These are phyloP conservation scores for Pestalotiopsis fici DNA, from an alignment of 2,329 filamentous ascomycete species.

Conservation along the genomic window DNA sequence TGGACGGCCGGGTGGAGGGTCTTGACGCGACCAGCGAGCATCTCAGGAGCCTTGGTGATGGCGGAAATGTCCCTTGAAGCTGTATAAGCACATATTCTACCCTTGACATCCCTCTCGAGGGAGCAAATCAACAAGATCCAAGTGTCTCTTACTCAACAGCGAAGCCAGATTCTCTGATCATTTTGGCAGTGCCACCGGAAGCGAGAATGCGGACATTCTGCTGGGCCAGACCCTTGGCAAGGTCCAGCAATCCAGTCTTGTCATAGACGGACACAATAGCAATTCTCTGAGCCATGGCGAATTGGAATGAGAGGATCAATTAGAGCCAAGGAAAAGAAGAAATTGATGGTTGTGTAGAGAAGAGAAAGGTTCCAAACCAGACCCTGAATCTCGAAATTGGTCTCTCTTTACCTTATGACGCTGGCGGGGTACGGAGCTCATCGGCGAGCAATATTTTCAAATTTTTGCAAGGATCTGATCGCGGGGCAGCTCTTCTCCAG, in stretches of 20 bases:
- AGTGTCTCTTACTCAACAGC: conserved; percentile 72
- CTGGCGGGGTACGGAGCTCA: conserved; percentile 8
- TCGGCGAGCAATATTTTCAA: conserved; percentile 3
- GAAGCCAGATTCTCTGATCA: conserved; percentile 96
- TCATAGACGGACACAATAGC: conserved; percentile 98
- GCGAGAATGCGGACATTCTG: conserved; percentile 91
- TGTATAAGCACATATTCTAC: neutral
- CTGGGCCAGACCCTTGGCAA: conserved; percentile 87
- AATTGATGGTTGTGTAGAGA: neutral
- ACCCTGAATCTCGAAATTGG: neutral
- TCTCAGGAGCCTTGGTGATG: conserved; percentile 96
- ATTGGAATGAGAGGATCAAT: neutral
- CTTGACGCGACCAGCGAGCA: conserved; percentile 80
- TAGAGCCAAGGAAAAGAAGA: neutral
- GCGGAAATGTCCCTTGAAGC: conserved; percentile 82
- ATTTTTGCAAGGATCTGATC: conserved; percentile 3
- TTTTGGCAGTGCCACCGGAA: conserved; percentile 90
- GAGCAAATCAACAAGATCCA: neutral
- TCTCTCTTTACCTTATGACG: neutral
- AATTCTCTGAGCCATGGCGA: conserved; percentile 53
- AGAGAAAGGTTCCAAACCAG: neutral
- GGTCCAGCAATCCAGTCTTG: conserved; percentile 93
- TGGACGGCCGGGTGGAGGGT: conserved; percentile 94
- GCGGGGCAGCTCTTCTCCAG: conserved; percentile 10
- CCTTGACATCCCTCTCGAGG: neutral